Conservation (phyloP, 768 basidiomycete genomes). For the Candolleomyces aberdarensis region DNA sequence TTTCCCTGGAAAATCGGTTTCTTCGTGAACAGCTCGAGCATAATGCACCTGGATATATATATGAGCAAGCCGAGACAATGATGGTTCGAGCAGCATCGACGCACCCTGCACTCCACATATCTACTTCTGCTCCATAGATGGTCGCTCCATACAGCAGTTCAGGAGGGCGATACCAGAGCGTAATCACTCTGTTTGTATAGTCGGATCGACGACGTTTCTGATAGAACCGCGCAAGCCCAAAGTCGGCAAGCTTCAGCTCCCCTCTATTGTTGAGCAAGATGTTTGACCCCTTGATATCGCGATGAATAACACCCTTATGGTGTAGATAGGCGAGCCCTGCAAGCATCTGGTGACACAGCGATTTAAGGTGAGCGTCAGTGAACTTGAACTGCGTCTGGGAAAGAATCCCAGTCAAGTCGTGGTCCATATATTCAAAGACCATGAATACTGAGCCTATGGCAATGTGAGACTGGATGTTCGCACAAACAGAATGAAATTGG, state of each 20-base stretch:
- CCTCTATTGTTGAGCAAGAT: slow-evolving; percentile 90
- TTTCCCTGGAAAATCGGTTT: slow-evolving; percentile 97
- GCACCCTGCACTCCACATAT: slow-evolving; percentile 99
- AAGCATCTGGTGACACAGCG: slow-evolving; percentile 94
- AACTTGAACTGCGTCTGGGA: slow-evolving; percentile 89
- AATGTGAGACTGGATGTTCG: background rate
- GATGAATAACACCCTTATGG: slow-evolving; percentile 92
- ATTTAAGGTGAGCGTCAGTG: slow-evolving; percentile 87
- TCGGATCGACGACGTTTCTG: slow-evolving; percentile 86
- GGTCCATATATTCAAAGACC: slow-evolving; percentile 99
- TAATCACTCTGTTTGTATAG: slow-evolving; percentile 99
- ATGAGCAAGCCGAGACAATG: background rate
- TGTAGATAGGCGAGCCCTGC: slow-evolving; percentile 93
- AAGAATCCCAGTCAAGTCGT: slow-evolving; percentile 92
- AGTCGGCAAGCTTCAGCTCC: slow-evolving; percentile 94
- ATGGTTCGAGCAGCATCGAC: slow-evolving; percentile 15
- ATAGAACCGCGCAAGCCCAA: slow-evolving; percentile 95
- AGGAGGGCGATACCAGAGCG: slow-evolving; percentile 96
- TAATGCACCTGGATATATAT: slow-evolving; percentile 76
- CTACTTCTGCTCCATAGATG: slow-evolving; percentile 94
- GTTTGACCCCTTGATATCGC: slow-evolving; percentile 99
- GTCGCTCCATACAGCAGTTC: slow-evolving; percentile 95
- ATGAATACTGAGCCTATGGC: slow-evolving; percentile 88
- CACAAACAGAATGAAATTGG: background rate
- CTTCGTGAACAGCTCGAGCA: slow-evolving; percentile 94